Evolutionary conservation across 2,329 filamentous ascomycete genomes (phyloP).

Genomic region (Fusarium graminum): DNA sequence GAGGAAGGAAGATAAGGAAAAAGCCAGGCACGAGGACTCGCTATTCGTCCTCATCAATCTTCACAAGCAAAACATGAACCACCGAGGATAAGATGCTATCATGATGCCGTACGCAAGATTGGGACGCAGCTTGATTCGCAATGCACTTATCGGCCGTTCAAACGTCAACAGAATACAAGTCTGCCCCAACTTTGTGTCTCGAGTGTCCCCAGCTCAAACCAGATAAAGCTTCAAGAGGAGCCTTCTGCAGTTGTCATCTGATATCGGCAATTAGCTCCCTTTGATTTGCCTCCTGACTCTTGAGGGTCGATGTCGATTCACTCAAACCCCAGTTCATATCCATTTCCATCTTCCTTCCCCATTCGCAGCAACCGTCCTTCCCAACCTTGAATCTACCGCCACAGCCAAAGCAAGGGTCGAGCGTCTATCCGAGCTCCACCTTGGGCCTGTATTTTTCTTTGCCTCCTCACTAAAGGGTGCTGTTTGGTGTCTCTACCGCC

Average conservation of each 20-base stretch:
- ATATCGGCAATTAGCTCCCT: slow-evolving; percentile 10
- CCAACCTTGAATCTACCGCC: slow-evolving; percentile 37
- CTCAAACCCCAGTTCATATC: slow-evolving; percentile 21
- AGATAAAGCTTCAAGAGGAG: neutral
- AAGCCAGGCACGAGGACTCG: slow-evolving; percentile 9
- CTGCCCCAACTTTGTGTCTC: slow-evolving; percentile 33
- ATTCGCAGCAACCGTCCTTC: neutral
- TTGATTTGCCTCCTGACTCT: slow-evolving; percentile 18
- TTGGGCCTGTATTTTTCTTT: slow-evolving; percentile 19
- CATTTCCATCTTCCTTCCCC: neutral
- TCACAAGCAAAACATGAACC: slow-evolving; percentile 39
- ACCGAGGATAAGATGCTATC: slow-evolving; percentile 22
- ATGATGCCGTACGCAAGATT: slow-evolving; percentile 6
- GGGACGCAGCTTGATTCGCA: slow-evolving; percentile 2
- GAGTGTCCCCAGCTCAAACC: slow-evolving; percentile 21
- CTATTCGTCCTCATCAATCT: slow-evolving; percentile 40
- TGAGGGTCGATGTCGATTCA: slow-evolving; percentile 20
- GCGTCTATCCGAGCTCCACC: slow-evolving; percentile 19
- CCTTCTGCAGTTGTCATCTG: slow-evolving; percentile 2
- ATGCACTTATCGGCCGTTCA: slow-evolving; percentile 20
- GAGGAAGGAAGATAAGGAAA: neutral
- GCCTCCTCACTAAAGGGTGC: slow-evolving; percentile 21
- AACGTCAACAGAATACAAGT: slow-evolving; percentile 37
- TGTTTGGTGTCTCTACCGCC: slow-evolving; percentile 24
- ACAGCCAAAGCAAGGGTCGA: slow-evolving; percentile 32